Conservation (phyloP, 805 yeast genomes). For the Kodamaea kaohsiungensis region DNA sequence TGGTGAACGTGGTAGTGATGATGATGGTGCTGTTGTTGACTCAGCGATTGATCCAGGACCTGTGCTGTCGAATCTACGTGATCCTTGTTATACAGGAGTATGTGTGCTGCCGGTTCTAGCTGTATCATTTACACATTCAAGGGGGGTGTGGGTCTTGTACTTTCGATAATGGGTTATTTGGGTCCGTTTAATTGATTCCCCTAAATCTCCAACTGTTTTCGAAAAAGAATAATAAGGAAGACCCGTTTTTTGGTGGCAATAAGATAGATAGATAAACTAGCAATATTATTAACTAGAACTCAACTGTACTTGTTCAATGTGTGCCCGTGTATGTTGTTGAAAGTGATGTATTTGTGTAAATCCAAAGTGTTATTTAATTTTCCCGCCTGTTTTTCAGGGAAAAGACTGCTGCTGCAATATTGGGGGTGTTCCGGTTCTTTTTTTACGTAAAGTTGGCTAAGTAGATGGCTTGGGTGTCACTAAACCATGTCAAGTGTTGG, state of each 20-base stretch:
- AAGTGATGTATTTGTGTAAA: not conserved
- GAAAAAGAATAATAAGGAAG: not conserved
- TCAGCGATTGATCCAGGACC: not conserved
- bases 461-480: not conserved
- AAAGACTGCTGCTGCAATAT: not conserved
- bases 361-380: not conserved
- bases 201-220: not conserved
- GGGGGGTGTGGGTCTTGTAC: not conserved
- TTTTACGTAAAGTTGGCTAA: not conserved
- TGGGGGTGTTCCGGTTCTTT: not conserved
- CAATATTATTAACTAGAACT: not conserved
- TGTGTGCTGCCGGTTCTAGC: constrained; percentile 4
- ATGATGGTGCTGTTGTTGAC: not conserved
- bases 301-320: not conserved
- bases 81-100: constrained; percentile 1
- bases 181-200: not conserved
- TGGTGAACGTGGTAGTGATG: constrained; percentile 4
- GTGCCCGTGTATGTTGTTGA: not conserved
- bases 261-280: not conserved
- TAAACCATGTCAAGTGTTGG: not conserved
- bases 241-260: too few relatives aligned
- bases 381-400: constrained; percentile 4
- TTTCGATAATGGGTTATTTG: constrained; percentile 1
- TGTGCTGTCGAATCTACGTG: not conserved
- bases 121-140: constrained; percentile 8